Conservation (phyloP, 176 grass and related monocot genomes). For the Oryza punctata region DNA sequence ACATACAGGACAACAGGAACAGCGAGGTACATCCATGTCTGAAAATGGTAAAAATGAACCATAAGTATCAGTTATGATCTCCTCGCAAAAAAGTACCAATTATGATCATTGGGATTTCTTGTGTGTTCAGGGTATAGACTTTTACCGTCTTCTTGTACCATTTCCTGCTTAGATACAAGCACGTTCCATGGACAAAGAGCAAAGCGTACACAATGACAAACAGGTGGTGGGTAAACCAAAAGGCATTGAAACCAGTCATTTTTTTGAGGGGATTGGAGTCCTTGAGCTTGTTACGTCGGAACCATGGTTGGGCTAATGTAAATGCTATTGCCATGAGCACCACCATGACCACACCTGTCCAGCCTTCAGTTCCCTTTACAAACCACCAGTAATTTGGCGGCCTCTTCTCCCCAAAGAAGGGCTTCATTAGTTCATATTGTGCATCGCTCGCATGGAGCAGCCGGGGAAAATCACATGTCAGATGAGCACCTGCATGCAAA, state of each 20-base stretch:
- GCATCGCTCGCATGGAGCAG: conserved; percentile 68
- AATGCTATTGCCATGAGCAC: conserved; percentile 82
- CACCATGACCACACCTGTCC: conserved; percentile 82
- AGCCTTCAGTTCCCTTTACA: conserved; percentile 90
- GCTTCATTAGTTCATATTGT: conserved; percentile 73
- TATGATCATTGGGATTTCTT: background rate
- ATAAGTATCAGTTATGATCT: conserved; percentile 7
- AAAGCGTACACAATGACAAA: conserved; percentile 82
- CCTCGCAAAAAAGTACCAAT: background rate
- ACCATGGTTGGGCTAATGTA: conserved; percentile 85
- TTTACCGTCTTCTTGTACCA: conserved; percentile 97
- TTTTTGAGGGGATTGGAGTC: conserved; percentile 74
- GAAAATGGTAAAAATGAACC: conserved; percentile 17
- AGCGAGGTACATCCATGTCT: conserved; percentile 98
- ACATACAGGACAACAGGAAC: conserved; percentile 76
- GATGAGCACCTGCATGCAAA: conserved; percentile 74
- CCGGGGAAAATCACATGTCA: conserved; percentile 90
- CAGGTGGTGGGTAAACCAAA: conserved; percentile 95
- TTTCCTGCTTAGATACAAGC: conserved; percentile 71
- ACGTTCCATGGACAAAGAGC: conserved; percentile 69
- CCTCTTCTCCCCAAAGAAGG: conserved; percentile 67
- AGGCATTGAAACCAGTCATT: conserved; percentile 89
- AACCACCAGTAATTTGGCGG: conserved; percentile 97
- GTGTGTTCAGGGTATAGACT: background rate
- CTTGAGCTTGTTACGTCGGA: conserved; percentile 74